A percentile compares a stretch with the other conserved stretches of the same genome.
Evolutionary conservation across 2,329 filamentous ascomycete genomes (phyloP).

Genomic region (Aureobasidium sp.): DNA sequence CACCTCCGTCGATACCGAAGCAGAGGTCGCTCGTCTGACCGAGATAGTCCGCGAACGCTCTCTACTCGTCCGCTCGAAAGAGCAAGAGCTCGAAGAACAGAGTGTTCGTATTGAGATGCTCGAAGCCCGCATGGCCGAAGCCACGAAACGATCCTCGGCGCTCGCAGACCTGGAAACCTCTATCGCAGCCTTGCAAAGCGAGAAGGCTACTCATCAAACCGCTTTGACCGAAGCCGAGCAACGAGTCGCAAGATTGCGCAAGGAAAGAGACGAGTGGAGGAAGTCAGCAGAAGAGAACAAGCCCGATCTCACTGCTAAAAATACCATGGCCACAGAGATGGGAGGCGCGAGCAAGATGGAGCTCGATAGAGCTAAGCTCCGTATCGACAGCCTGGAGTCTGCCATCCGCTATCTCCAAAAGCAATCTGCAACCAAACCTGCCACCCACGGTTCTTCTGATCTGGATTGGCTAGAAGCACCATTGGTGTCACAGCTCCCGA

Average conservation of each 20-base stretch:
- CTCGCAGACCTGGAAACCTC: constrained; percentile 57
- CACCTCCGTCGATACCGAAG: constrained; percentile 73
- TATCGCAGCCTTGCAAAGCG: constrained; percentile 48
- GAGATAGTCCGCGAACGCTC: constrained; percentile 75
- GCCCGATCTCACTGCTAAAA: constrained; percentile 42
- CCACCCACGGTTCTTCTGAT: constrained; percentile 21
- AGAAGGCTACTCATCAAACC: constrained; percentile 25
- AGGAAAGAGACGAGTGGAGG: constrained; percentile 61
- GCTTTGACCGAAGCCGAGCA: constrained; percentile 47
- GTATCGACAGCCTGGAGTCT: constrained; percentile 58
- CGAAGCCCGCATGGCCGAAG: constrained; percentile 78
- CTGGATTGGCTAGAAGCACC: constrained; percentile 61
- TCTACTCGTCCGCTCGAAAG: constrained; percentile 42
- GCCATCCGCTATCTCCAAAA: constrained; percentile 62
- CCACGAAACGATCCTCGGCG: constrained; percentile 65
- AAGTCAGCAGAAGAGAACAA: constrained; percentile 54
- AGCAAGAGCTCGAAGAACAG: constrained; percentile 78
- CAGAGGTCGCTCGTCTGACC: constrained; percentile 72
- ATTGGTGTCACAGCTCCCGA: constrained; percentile 39
- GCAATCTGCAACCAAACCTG: constrained; percentile 44
- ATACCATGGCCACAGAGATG: constrained; percentile 38
- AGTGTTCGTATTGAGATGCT: constrained; percentile 91
- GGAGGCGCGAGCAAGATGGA: constrained; percentile 58
- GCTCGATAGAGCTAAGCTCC: constrained; percentile 68
- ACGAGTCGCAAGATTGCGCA: constrained; percentile 42